phyloP scores from a whole-genome alignment of 73 alveolate species.

The Tetrahymena thermophila region DNA sequence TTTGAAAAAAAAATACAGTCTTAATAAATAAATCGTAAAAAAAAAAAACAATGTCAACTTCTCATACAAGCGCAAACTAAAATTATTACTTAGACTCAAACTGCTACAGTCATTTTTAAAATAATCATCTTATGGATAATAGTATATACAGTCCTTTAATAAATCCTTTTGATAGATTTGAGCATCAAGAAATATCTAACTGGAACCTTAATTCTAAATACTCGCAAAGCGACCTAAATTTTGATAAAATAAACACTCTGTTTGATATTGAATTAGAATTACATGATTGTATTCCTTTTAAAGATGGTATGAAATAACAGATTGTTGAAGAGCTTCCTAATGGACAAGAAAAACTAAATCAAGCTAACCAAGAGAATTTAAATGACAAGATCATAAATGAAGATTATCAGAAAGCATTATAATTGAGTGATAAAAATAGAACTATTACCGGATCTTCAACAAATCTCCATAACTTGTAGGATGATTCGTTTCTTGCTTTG shows the following conservation, averaged over 20 bases:
- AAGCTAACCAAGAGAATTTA: background rate
- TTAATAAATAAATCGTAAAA: too few relatives aligned
- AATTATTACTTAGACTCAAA: background rate
- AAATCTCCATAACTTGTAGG: background rate
- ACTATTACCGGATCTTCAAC: background rate
- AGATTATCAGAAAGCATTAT: background rate
- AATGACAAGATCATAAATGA: background rate
- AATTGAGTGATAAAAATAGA: background rate
- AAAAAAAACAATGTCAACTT: background rate
- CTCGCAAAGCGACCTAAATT: background rate
- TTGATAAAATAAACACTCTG: background rate
- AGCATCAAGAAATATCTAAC: background rate
- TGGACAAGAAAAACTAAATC: too few relatives aligned
- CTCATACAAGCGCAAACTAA: background rate
- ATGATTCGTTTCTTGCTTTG: background rate
- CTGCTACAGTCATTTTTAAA: background rate
- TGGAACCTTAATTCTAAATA: background rate
- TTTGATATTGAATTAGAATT: background rate
- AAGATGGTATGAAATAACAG: background rate
- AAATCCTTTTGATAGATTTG: background rate
- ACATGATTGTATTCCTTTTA: background rate
- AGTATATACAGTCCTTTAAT: background rate
- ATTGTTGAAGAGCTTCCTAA: background rate
- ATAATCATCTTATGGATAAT: background rate
- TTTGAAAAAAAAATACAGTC: too few relatives aligned